These are phyloP conservation scores for Lachancea kluyveri DNA, from an alignment of 805 yeast species.

Conservation along the genomic window DNA sequence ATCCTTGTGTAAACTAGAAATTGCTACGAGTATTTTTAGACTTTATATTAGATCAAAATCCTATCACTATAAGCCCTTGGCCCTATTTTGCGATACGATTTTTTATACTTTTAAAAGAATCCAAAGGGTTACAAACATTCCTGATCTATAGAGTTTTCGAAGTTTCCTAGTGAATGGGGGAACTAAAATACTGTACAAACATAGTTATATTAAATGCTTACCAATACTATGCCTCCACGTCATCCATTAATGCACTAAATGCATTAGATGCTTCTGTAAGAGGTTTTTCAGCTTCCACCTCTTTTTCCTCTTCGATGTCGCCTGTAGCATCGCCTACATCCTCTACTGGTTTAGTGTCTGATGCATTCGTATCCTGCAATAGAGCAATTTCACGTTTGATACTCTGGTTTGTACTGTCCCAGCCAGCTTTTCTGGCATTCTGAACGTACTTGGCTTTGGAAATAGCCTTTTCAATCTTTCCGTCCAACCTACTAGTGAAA, in stretches of 20 bases:
- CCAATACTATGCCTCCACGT: conserved; percentile 23
- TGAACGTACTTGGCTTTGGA: conserved; percentile 58
- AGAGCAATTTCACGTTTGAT: conserved; percentile 31
- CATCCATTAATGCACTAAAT: conserved; percentile 28
- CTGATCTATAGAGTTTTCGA: too few relatives aligned
- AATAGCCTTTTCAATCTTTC: conserved; percentile 59
- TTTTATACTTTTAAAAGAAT: too few relatives aligned
- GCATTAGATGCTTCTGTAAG: conserved; percentile 15
- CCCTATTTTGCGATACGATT: too few relatives aligned
- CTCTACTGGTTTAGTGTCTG: conserved; percentile 20
- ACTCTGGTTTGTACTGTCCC: conserved; percentile 61
- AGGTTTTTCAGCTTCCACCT: conserved; percentile 2
- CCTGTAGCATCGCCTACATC: conserved; percentile 9
- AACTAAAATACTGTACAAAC: too few relatives aligned
- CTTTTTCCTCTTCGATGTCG: conserved; percentile 7
- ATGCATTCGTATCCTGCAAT: conserved; percentile 12
- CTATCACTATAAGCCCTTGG: too few relatives aligned
- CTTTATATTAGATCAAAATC: too few relatives aligned
- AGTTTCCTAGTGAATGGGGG: too few relatives aligned
- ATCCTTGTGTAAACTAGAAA: too few relatives aligned
- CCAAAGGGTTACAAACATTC: too few relatives aligned
- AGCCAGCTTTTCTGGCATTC: conserved; percentile 57
- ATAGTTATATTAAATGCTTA: not conserved
- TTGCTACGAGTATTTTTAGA: too few relatives aligned
- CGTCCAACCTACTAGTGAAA: conserved; percentile 48